phyloP scores from a whole-genome alignment of 164 flowering plant genomes.

The Piper longum region DNA sequence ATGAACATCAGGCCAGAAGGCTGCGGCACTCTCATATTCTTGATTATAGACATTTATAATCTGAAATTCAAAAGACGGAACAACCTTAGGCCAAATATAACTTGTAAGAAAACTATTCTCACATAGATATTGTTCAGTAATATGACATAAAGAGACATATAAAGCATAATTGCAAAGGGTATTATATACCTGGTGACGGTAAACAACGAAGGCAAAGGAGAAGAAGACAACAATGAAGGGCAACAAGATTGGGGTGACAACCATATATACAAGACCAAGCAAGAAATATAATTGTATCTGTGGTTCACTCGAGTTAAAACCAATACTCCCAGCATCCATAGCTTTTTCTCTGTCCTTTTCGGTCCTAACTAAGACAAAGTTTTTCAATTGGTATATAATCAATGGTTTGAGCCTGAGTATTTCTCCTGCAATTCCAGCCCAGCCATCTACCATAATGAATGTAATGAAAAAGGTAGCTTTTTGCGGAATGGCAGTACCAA shows the following conservation, averaged over 20 bases:
- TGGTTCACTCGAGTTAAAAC: conserved; percentile 68
- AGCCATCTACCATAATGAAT: conserved; percentile 91
- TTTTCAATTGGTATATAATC: conserved; percentile 61
- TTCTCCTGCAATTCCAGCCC: conserved; percentile 93
- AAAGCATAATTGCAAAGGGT: too few relatives aligned
- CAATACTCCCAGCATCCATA: conserved; percentile 86
- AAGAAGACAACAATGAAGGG: conserved; percentile 84
- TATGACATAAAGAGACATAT: too few relatives aligned
- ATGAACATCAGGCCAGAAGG: conserved; percentile 89
- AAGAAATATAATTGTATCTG: conserved; percentile 83
- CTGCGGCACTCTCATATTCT: conserved; percentile 73
- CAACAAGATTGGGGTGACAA: conserved; percentile 62
- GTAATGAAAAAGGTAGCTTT: conserved; percentile 94
- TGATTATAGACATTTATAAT: conserved; percentile 80
- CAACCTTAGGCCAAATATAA: neutral
- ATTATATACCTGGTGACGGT: conserved; percentile 73
- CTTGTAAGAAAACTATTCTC: too few relatives aligned
- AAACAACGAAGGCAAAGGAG: conserved; percentile 60
- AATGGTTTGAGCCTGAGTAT: conserved; percentile 65
- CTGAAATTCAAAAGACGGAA: conserved; percentile 14
- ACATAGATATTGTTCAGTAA: too few relatives aligned
- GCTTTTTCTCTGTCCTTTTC: conserved; percentile 79
- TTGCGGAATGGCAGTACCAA: conserved; percentile 81
- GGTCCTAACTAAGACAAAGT: conserved; percentile 69
- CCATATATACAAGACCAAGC: conserved; percentile 86